Percentiles rank a stretch among this genome's conserved stretches.
Conservation (phyloP, 495 filamentous ascomycete genomes). For the Cladorrhinum samala region DNA sequence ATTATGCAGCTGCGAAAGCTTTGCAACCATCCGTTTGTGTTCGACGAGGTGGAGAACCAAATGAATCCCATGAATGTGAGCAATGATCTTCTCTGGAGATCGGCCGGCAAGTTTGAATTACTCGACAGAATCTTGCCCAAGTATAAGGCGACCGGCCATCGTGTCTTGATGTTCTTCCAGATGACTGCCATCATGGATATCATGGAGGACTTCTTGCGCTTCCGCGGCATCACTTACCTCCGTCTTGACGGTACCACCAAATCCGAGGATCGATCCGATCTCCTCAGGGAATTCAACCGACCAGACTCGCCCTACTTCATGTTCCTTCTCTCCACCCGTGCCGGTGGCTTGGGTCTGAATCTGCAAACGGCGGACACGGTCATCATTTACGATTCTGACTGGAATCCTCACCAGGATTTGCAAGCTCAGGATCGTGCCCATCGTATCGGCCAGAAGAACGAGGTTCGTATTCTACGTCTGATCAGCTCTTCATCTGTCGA, state of each 20-base stretch:
- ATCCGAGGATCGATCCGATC: conserved; percentile 89
- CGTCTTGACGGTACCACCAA: conserved; percentile 95
- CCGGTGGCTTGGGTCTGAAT: conserved; percentile 94
- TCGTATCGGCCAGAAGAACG: conserved; percentile 99
- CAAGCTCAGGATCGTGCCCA: conserved; percentile 99
- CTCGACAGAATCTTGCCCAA: conserved; percentile 90
- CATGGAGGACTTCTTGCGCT: conserved; percentile 96
- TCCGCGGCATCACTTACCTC: conserved; percentile 73
- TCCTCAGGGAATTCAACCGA: conserved; percentile 83
- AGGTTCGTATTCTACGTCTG: conserved; percentile 89
- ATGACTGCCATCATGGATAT: conserved; percentile 99
- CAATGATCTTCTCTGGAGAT: conserved; percentile 93
- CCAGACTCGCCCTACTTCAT: conserved; percentile 90
- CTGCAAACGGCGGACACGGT: conserved; percentile 96
- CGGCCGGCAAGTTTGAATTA: conserved; percentile 94
- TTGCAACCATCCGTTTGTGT: conserved; percentile 98
- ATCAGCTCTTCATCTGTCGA: conserved; percentile 97
- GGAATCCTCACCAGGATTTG: conserved; percentile 99
- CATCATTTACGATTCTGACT: conserved; percentile 99
- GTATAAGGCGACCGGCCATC: conserved; percentile 80
- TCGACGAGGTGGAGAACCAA: conserved; percentile 94
- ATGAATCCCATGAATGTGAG: conserved; percentile 84
- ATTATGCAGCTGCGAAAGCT: conserved; percentile 98
- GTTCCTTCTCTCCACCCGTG: conserved; percentile 97
- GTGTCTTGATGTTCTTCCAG: conserved; percentile 99